These are phyloP conservation scores for Tuber brumale DNA, from an alignment of 495 filamentous ascomycete species.

Conservation along the genomic window DNA sequence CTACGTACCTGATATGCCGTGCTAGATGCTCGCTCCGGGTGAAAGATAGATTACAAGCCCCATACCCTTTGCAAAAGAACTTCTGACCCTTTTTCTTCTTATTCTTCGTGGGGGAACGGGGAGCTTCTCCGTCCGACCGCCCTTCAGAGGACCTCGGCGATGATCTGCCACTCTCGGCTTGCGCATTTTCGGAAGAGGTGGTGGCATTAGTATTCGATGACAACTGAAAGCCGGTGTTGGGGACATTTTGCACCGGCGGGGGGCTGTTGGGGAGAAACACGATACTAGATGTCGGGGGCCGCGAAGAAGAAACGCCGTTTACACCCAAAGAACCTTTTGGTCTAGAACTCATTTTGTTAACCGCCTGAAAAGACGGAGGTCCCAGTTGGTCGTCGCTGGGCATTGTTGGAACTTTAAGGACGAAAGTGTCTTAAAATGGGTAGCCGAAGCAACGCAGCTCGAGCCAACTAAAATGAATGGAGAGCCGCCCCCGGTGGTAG, in stretches of 20 bases:
- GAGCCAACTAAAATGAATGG: not conserved
- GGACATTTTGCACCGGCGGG: constrained; percentile 2
- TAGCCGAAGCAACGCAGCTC: not conserved
- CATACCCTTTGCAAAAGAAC: constrained; percentile 96
- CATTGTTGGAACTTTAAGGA: constrained; percentile 32
- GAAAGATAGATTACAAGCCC: constrained; percentile 89
- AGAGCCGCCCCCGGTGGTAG: not conserved
- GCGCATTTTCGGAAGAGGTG: constrained; percentile 19
- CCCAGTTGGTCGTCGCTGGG: constrained; percentile 33
- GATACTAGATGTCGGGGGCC: constrained; percentile 6
- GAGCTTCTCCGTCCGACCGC: constrained; percentile 25
- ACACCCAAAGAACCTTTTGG: constrained; percentile 16
- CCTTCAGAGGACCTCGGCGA: constrained; percentile 14
- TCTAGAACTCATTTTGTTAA: constrained; percentile 35
- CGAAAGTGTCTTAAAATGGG: constrained; percentile 10
- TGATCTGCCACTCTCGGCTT: constrained; percentile 23
- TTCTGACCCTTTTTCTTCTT: constrained; percentile 81
- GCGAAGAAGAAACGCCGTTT: constrained; percentile 23
- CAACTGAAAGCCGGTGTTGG: constrained; percentile 14
- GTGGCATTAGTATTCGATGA: constrained; percentile 26
- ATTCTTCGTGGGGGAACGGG: constrained; percentile 33
- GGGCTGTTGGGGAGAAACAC: constrained; percentile 11
- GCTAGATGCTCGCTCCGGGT: constrained; percentile 94
- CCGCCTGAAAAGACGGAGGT: constrained; percentile 34
- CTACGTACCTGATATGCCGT: constrained; percentile 73